These are phyloP conservation scores for Globisporangium camurandrum DNA, from an alignment of 352 stramenopile species.

Conservation along the genomic window DNA sequence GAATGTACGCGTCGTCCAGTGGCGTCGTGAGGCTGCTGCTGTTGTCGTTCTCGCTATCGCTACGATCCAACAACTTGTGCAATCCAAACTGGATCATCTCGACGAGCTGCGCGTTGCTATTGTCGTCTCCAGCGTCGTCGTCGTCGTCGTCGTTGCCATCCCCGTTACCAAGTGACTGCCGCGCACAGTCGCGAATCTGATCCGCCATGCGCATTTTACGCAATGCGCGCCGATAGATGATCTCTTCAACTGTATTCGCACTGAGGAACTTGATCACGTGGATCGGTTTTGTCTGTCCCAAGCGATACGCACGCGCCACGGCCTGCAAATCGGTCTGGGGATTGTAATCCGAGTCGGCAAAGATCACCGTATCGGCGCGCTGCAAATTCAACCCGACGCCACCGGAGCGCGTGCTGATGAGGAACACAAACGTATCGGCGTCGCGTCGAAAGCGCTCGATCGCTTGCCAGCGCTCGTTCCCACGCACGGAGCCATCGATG, in stretches of 20 bases:
- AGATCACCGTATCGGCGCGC: constrained; percentile 79
- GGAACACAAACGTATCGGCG: constrained; percentile 84
- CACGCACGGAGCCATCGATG: constrained; percentile 66
- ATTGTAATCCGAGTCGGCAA: constrained; percentile 77
- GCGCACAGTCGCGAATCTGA: constrained; percentile 61
- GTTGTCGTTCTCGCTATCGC: constrained; percentile 21
- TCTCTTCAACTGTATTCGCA: constrained; percentile 71
- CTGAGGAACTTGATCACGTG: constrained; percentile 75
- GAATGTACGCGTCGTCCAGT: constrained; percentile 50
- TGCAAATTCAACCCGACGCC: constrained; percentile 68
- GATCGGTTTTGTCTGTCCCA: constrained; percentile 71
- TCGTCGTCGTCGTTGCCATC: constrained; percentile 27
- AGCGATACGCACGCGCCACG: constrained; percentile 55
- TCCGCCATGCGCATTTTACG: constrained; percentile 72
- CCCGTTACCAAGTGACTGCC: constrained; percentile 16
- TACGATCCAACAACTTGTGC: constrained; percentile 57
- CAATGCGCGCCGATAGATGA: constrained; percentile 62
- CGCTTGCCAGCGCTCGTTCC: constrained; percentile 71
- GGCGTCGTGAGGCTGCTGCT: constrained; percentile 31
- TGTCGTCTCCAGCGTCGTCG: constrained; percentile 23
- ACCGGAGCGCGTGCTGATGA: constrained; percentile 69
- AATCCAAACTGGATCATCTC: constrained; percentile 75
- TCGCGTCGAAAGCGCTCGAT: constrained; percentile 83
- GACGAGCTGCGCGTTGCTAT: constrained; percentile 36
- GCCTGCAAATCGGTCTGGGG: constrained; percentile 66